Conservation (phyloP, 176 grass and related monocot genomes). For the Triticum monococcum region DNA sequence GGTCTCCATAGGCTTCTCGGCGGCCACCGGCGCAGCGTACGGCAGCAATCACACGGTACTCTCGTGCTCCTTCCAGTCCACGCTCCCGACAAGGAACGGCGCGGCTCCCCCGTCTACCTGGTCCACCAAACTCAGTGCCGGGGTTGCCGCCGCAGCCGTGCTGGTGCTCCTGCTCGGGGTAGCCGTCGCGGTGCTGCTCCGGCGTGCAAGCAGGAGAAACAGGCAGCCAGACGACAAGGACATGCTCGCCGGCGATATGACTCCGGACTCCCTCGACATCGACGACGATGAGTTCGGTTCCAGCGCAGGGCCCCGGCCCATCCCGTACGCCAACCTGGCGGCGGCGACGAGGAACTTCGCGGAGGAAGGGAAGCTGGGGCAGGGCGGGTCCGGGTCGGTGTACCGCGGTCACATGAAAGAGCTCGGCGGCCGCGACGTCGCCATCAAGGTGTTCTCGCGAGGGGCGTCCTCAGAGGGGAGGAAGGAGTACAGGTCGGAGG, state of each 20-base stretch:
- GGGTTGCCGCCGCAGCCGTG: background rate
- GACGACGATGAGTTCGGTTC: slow-evolving; percentile 33
- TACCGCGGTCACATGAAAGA: slow-evolving; percentile 46
- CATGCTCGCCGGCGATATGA: slow-evolving; percentile 27
- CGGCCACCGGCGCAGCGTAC: slow-evolving; percentile 22
- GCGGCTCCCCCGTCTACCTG: background rate
- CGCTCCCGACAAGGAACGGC: slow-evolving; percentile 5
- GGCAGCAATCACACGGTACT: slow-evolving; percentile 37
- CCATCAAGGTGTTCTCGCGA: slow-evolving; percentile 57
- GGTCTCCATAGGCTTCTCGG: slow-evolving; percentile 60
- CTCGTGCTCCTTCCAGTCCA: slow-evolving; percentile 62
- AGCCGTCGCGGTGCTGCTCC: background rate
- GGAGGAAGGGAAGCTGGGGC: slow-evolving; percentile 46
- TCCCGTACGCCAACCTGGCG: slow-evolving; percentile 28
- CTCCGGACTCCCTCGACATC: slow-evolving; percentile 12
- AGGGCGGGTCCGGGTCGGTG: slow-evolving; percentile 66
- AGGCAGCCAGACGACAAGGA: background rate
- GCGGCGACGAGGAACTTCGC: slow-evolving; percentile 43
- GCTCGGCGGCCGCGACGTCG: slow-evolving; percentile 30
- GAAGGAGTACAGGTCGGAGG: slow-evolving; percentile 61
- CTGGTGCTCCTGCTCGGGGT: slow-evolving; percentile 9
- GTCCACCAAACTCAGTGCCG: background rate
- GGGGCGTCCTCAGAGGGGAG: slow-evolving; percentile 46
- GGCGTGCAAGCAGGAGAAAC: background rate
- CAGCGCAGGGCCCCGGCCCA: slow-evolving; percentile 14